Conservation (phyloP, 805 yeast species). For the Wickerhamiella sergipiensis region DNA sequence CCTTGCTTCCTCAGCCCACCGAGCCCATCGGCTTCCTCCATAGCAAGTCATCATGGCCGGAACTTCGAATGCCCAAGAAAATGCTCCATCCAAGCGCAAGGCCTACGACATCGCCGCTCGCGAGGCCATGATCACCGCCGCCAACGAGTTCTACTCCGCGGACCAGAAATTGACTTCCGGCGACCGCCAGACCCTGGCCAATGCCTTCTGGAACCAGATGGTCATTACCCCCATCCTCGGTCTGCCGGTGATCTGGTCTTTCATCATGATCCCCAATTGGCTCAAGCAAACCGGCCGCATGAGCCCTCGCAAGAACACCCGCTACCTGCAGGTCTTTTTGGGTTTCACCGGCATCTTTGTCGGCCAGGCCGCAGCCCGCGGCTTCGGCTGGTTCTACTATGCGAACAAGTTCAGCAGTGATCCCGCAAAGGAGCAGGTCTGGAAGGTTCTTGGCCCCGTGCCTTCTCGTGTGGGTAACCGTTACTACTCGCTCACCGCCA, state of each 20-base stretch:
- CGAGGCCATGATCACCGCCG: constrained; percentile 3
- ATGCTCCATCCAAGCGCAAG: not conserved
- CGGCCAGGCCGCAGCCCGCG: constrained; percentile 12
- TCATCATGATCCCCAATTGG: constrained; percentile 11
- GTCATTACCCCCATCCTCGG: constrained; percentile 13
- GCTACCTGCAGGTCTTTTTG: constrained; percentile 12
- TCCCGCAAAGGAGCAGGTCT: constrained; percentile 7
- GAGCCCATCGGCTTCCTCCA: not conserved
- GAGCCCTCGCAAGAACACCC: constrained; percentile 5
- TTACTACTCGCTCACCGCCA: constrained; percentile 14
- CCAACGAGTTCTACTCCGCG: constrained; percentile 12
- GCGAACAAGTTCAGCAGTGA: not conserved
- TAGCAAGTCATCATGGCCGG: not conserved
- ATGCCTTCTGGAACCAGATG: constrained; percentile 11
- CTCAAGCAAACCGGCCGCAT: constrained; percentile 9
- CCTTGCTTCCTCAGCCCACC: not conserved
- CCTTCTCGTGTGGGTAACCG: constrained; percentile 18
- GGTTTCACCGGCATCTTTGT: constrained; percentile 17
- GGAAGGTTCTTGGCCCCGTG: constrained; percentile 9
- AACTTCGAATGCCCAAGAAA: not conserved
- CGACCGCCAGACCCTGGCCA: constrained; percentile 11
- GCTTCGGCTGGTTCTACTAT: constrained; percentile 7
- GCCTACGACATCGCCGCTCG: not conserved
- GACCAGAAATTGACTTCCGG: constrained; percentile 11
- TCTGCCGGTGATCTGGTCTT: constrained; percentile 13